phyloP scores from a whole-genome alignment of 306 rosid genomes.

The Herpetospermum pedunculosum region DNA sequence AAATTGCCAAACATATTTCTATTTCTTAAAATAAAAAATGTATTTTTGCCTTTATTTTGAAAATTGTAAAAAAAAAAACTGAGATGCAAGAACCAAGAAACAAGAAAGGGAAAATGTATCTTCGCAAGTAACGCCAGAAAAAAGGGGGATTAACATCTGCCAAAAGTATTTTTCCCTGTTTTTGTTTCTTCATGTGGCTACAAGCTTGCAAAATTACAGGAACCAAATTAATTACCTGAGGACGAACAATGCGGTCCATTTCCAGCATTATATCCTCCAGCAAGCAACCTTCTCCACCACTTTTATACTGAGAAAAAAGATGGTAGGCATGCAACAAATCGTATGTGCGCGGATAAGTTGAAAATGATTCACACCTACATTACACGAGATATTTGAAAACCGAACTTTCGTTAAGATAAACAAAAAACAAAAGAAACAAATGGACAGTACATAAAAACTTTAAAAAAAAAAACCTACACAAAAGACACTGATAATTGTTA shows the following conservation, averaged over 20 bases:
- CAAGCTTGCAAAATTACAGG: not conserved
- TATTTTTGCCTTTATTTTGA: not conserved
- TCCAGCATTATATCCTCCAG: constrained; percentile 85
- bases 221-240: constrained; percentile 44
- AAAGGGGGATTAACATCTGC: not conserved
- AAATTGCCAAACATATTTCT: not conserved
- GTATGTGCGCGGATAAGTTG: constrained; percentile 84
- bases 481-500: not conserved
- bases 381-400: constrained; percentile 18
- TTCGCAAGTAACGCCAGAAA: not conserved
- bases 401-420: not conserved
- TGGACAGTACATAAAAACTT: not conserved
- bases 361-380: constrained; percentile 85
- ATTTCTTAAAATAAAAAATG: not conserved
- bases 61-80: not conserved
- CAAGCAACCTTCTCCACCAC: constrained; percentile 40
- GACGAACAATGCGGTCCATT: constrained; percentile 80
- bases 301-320: constrained; percentile 66
- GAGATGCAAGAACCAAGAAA: not conserved
- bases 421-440: not conserved
- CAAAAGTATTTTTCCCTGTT: not conserved
- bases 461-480: not conserved
- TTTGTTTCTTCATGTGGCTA: not conserved
- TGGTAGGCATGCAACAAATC: constrained; percentile 72
- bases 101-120: not conserved